Percentiles rank a stretch among this genome's conserved stretches.
phyloP scores from a whole-genome alignment of 2,329 filamentous ascomycete genomes.

The Colletotrichum plurivorum region DNA sequence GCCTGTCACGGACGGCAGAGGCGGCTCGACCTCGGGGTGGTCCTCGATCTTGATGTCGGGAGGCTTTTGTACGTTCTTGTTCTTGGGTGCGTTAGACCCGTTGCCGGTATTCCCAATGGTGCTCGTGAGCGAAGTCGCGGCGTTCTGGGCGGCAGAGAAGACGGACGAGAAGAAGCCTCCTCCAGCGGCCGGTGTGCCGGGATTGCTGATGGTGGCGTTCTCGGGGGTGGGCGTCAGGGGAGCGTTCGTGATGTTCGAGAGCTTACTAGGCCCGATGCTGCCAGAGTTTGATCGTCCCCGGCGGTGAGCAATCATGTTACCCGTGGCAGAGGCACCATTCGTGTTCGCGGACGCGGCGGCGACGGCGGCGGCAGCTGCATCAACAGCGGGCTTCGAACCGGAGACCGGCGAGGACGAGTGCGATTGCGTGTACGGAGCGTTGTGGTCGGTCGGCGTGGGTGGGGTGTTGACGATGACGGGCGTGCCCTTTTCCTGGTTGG shows the following conservation, averaged over 20 bases:
- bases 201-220: constrained; percentile 61
- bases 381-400: constrained; percentile 40
- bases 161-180: constrained; percentile 94
- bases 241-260: constrained; percentile 81
- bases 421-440: constrained; percentile 4
- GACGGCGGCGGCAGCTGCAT: constrained; percentile 45
- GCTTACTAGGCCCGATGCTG: constrained; percentile 82
- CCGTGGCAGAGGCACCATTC: constrained; percentile 74
- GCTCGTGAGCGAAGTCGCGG: constrained; percentile 81
- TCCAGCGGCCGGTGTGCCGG: constrained; percentile 67
- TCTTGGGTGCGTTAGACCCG: constrained; percentile 57
- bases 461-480: constrained; percentile 76
- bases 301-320: constrained; percentile 80
- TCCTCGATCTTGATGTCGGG: constrained; percentile 51
- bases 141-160: constrained; percentile 93
- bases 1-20: constrained; percentile 43
- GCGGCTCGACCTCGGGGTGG: constrained; percentile 61
- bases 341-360: constrained; percentile 47
- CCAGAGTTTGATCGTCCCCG: constrained; percentile 67
- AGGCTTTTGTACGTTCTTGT: constrained; percentile 53
- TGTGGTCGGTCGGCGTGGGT: constrained; percentile 71
- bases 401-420: constrained; percentile 22
- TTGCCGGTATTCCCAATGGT: constrained; percentile 79
- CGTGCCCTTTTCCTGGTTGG: constrained; percentile 53
- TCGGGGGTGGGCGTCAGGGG: constrained; percentile 85